Base-by-base conservation (phyloP, 176 grass and related monocot species). In the Musa beccarii region DNA sequence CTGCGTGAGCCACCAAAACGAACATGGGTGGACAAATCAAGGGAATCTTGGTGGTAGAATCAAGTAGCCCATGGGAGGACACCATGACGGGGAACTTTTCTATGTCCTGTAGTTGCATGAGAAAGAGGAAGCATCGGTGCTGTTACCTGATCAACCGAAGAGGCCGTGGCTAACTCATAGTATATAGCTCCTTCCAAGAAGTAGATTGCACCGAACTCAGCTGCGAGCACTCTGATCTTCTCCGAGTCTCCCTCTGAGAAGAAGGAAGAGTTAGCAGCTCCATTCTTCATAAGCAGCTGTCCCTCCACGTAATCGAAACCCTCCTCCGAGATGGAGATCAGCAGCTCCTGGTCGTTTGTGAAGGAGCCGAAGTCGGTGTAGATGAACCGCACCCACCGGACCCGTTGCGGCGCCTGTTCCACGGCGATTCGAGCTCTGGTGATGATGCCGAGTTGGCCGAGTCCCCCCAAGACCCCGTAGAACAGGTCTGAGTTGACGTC, bases 371-470 rank as follows among this genome's bases (percentile, higher is more conserved):
- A 80, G 49, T 65, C 59, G 7, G 69, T 64, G 69, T 80, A 80
- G 69, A 80, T 55, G 10, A 80, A 19, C 10, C 69, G 16, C 2
- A 80, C 49, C 79, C 79, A 80, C 23, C 69, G 59, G 13, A 80
- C 79, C 43, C 71, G 34, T 43, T 17, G 9, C 13, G 78, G 78
- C 20, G 78, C 78, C 1, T 69, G 78, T 19, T 63, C 56, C 2
- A 80, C 10, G 20, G 53, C 56, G 55, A 80, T 72, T 19, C 69
- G 54, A 28, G 78, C 78, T 5, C 78, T 19, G 9, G 78, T 80
- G 34, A 80, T 80, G 79, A 80, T 53, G 24, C 79, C 79, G 3
- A 80, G 34, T n/a, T 80, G 79, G 13, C 69, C 79, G 9, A 80
- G 57, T 1, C 79, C 79, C 16, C 79, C 79, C 1, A 80, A 10